Percentiles rank a stretch among this genome's conserved stretches.
Conservation (phyloP, 1,284 basidiomycete species). For the Cystobasidium sp. region DNA sequence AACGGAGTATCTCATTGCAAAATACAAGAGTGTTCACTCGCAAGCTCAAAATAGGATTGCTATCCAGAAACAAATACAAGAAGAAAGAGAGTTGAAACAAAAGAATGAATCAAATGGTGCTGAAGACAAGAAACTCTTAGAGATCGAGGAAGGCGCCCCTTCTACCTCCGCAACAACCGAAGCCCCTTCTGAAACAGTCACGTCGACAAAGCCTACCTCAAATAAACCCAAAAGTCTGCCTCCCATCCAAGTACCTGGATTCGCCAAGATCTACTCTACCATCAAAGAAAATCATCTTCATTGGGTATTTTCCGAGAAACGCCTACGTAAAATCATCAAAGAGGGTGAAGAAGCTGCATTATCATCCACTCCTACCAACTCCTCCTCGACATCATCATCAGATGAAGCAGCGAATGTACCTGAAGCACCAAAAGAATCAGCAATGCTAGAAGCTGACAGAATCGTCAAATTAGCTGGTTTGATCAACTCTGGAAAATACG, state of each 20-base stretch:
- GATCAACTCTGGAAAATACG: constrained; percentile 30
- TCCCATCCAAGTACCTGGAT: constrained; percentile 24
- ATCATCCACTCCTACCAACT: neutral
- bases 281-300: constrained; percentile 26
- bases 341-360: constrained; percentile 23
- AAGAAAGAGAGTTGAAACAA: neutral
- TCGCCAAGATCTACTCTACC: constrained; percentile 32
- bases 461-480: constrained; percentile 21
- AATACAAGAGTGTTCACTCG: constrained; percentile 18
- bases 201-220: neutral
- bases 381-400: too few relatives aligned
- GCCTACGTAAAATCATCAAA: constrained; percentile 30
- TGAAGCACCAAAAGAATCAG: constrained; percentile 3
- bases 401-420: too few relatives aligned
- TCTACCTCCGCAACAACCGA: neutral
- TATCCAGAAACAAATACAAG: constrained; percentile 1
- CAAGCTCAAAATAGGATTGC: constrained; percentile 19
- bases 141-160: constrained; percentile 16
- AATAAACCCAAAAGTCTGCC: constrained; percentile 9
- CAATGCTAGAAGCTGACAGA: constrained; percentile 23
- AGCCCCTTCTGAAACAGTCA: neutral
- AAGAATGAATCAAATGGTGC: constrained; percentile 8
- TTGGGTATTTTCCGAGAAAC: constrained; percentile 37
- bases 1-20: constrained; percentile 28
- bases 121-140: constrained; percentile 4